These are phyloP conservation scores for Macroventuria anomochaeta DNA, from an alignment of 2,329 filamentous ascomycete species.

Conservation along the genomic window DNA sequence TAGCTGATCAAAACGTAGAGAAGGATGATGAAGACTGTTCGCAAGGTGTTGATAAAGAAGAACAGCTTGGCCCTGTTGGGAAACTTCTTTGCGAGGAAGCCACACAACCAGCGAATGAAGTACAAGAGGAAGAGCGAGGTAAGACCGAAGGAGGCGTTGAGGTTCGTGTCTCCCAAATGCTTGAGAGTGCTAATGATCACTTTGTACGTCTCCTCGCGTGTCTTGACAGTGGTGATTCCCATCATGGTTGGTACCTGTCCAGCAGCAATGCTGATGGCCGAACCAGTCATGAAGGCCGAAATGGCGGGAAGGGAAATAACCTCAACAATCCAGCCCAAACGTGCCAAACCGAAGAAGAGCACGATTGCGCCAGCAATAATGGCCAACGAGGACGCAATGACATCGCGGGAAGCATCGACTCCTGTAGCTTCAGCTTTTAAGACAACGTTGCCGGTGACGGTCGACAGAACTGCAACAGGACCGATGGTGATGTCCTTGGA, in stretches of 20 bases:
- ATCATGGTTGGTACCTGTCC: slow-evolving; percentile 85
- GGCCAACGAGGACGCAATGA: slow-evolving; percentile 67
- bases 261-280: slow-evolving; percentile 84
- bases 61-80: slow-evolving; percentile 74
- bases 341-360: slow-evolving; percentile 76
- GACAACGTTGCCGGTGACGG: slow-evolving; percentile 83
- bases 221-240: slow-evolving; percentile 77
- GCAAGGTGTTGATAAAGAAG: slow-evolving; percentile 90
- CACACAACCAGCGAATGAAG: slow-evolving; percentile 67
- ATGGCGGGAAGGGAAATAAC: slow-evolving; percentile 91
- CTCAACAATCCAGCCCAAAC: slow-evolving; percentile 90
- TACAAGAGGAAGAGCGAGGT: slow-evolving; percentile 83
- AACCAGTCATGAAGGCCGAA: slow-evolving; percentile 97
- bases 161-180: slow-evolving; percentile 68
- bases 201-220: slow-evolving; percentile 76
- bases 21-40: slow-evolving; percentile 89
- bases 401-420: slow-evolving; percentile 43
- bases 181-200: slow-evolving; percentile 85
- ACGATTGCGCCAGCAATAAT: slow-evolving; percentile 83
- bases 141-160: slow-evolving; percentile 83
- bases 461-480: slow-evolving; percentile 94
- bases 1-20: slow-evolving; percentile 92
- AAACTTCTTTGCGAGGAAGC: slow-evolving; percentile 68
- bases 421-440: slow-evolving; percentile 58
- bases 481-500: slow-evolving; percentile 99